Evolutionary conservation across 352 stramenopile genomes (phyloP), one percentile per base, ranked within the genome.

Genomic region (Phytophthora boehmeriae): DNA sequence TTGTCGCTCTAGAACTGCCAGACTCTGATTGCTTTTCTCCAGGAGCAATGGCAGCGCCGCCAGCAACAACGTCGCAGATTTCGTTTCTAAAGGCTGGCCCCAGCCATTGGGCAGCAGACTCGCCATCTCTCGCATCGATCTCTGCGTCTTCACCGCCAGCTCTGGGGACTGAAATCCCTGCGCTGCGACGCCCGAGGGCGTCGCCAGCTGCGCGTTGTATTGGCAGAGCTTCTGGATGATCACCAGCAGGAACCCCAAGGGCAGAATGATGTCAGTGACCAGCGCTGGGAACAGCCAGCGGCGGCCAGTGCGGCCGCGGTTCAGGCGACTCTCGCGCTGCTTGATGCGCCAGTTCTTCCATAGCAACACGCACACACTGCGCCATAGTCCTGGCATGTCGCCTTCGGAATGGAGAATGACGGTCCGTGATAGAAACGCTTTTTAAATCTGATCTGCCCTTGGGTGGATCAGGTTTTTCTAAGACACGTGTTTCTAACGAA

Each of bases 331-430:
- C 62, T 91, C 79, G 62, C 83, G 85, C 76, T 92, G 86, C 71
- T 92, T 92, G 14, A 86, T 54, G 68, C 83, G 83, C 83, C 83
- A 94, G 64, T 90, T 89, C 69, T 92, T 94, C 80, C 81, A 89
- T 41, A 92, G 78, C 59, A 94, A 62, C 53, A 90, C 78, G 63
- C 78, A 50, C 19, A 81, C 61, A 57, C 47, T 73, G 44, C 63
- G 53, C 74, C 74, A 80, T 45, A 69, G 47, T 19, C 20, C 30
- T n/a, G 52, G 14, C 62, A 70, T 65, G 14, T 57, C 43, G 9
- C 5, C 14, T 36, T 38, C 27, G n/a, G 44, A 38, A 51, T 14
- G 23, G 14, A 34, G n/a, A 38, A 19, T 51, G 44, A 22, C 13
- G 8, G 25, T 30, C 25, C 25, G 25, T 30, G 25, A 30, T 30